phyloP scores from a whole-genome alignment of 2,329 filamentous ascomycete genomes.

The Exophiala phaeomuriformis region DNA sequence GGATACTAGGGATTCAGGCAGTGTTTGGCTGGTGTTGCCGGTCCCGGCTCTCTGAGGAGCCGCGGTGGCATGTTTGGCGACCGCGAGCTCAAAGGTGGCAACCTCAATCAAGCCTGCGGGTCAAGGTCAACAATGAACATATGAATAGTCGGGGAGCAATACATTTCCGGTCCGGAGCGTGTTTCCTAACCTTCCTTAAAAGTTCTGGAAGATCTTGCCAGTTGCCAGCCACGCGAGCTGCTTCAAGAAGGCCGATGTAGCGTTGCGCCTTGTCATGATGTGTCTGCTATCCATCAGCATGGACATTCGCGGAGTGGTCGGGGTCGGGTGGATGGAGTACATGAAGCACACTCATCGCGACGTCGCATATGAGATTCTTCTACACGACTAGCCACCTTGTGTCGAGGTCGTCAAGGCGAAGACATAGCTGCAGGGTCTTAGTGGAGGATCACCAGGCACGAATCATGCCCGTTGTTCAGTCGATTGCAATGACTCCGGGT shows the following conservation, averaged over 20 bases:
- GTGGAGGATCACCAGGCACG: not conserved
- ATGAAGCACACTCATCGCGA: conserved; percentile 27
- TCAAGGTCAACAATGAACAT: conserved; percentile 5
- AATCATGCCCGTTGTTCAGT: too few relatives aligned
- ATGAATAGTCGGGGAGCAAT: conserved; percentile 31
- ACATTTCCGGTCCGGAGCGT: conserved; percentile 81
- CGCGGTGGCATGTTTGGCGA: conserved; percentile 48
- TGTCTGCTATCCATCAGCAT: conserved; percentile 30
- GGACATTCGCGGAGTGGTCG: not conserved
- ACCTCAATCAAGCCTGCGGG: conserved; percentile 58
- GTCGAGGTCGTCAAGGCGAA: conserved; percentile 1
- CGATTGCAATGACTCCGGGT: not conserved
- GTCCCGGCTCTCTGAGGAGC: conserved; percentile 27
- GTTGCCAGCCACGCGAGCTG: conserved; percentile 76
- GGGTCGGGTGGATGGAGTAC: conserved; percentile 1
- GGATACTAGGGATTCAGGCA: conserved; percentile 30
- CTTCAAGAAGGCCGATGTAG: conserved; percentile 76
- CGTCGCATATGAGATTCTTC: not conserved
- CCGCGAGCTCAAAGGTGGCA: conserved; percentile 60
- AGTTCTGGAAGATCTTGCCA: conserved; percentile 85
- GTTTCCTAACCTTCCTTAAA: conserved; percentile 87
- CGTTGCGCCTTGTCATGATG: conserved; percentile 66
- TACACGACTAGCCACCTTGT: not conserved
- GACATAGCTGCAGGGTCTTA: conserved; percentile 5
- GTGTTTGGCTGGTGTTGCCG: conserved; percentile 24